Percentiles rank a stretch among this genome's conserved stretches.
These are phyloP conservation scores for Coprinopsis cinerea DNA, from an alignment of 768 basidiomycete species.

Conservation along the genomic window DNA sequence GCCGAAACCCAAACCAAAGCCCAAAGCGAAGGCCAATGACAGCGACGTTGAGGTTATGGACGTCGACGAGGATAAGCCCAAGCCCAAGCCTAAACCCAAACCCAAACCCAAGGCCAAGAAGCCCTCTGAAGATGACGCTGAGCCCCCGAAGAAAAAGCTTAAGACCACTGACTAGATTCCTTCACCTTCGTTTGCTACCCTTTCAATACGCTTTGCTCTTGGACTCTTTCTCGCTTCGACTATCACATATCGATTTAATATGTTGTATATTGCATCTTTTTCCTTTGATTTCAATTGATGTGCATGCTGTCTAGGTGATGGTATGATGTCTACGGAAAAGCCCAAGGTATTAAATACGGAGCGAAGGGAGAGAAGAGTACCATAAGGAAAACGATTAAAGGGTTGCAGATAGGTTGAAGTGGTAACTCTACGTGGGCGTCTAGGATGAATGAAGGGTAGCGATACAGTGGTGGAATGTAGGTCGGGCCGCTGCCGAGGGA, in stretches of 20 bases:
- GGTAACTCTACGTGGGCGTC: neutral
- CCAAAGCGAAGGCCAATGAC: conserved; percentile 37
- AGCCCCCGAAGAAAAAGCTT: conserved; percentile 71
- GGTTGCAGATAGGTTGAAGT: neutral
- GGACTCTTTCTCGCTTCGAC: conserved; percentile 12
- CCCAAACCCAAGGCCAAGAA: conserved; percentile 24
- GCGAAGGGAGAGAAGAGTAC: neutral
- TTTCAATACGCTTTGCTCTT: conserved; percentile 6
- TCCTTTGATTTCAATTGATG: neutral
- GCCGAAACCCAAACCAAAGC: conserved; percentile 27
- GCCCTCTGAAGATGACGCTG: conserved; percentile 34
- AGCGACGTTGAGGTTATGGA: conserved; percentile 42
- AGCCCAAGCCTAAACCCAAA: conserved; percentile 41
- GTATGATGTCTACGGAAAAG: neutral
- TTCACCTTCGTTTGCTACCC: conserved; percentile 7
- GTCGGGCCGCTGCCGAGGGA: neutral
- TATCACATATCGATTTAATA: conserved; percentile 11
- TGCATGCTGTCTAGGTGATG: neutral
- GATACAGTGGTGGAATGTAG: neutral
- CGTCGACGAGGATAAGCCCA: conserved; percentile 37
- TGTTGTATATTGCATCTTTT: conserved; percentile 1
- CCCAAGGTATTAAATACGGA: neutral
- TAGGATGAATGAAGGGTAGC: neutral
- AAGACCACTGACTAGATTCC: conserved; percentile 44
- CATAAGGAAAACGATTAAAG: neutral